Evolutionary conservation across 768 basidiomycete genomes (phyloP), one percentile per base, ranked within the genome.

Genomic region (Zangia roseola): DNA sequence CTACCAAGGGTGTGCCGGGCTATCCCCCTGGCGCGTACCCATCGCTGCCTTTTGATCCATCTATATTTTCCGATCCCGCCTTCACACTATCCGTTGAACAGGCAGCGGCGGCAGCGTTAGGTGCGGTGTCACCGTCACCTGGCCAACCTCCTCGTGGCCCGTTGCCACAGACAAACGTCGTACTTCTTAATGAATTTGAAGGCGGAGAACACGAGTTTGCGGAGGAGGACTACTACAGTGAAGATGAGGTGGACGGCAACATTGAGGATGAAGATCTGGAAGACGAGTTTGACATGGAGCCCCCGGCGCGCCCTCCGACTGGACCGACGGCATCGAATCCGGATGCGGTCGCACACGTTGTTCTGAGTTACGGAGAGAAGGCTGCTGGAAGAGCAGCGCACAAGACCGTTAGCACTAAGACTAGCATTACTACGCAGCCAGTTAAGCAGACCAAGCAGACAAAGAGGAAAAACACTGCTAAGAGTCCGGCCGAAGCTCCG

Each of bases 31-130:
- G 73, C 21, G 62, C 73, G 56, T 71, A 68, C 55, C 71, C 72
- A 30, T 58, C 70, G 4, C 57, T 76, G 34, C 77, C 77, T 14
- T 75, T 80, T 56, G 79, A 80, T 58, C 72, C 78, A 23, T 69
- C 77, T 34, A 73, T 81, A 56, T 77, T 81, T 58, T 73, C 74
- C 23, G 79, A 81, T 63, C 75, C 80, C 9, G 74, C 75, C 41
- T 78, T 81, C 58, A 72, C 68, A 10, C 65, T 74, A 4, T 77
- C 78, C 41, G 74, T 80, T 59, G 78, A 79, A 48, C 74, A 79
- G 55, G 74, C 72, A 6, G 70, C 70, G 19, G 73, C 69, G 17
- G 68, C 69, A 41, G 69, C 66, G 28, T 55, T 65, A n/a, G 58
- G 63, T 16, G 55, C 56, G 17, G 59, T 53, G 14, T 70, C 62